phyloP scores from a whole-genome alignment of 257 asterid genomes.

The Vinca minor region DNA sequence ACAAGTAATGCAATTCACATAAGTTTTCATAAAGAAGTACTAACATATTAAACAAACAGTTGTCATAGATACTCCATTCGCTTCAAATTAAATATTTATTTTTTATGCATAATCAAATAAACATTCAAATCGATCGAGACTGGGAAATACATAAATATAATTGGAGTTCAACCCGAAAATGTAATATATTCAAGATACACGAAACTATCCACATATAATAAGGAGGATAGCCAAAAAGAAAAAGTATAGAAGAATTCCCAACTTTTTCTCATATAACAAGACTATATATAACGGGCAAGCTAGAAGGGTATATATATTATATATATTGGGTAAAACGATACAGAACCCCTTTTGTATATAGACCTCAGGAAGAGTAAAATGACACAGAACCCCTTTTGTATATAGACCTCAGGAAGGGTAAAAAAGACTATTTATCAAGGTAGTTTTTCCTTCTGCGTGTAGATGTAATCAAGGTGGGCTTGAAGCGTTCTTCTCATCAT shows the following conservation, averaged over 20 bases:
- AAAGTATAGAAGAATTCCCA: not conserved
- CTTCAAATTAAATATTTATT: too few species aligned
- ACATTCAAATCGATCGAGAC: too few species aligned
- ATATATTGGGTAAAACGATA: not conserved
- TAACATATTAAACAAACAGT: not conserved
- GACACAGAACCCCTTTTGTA: not conserved
- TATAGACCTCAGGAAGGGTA: not conserved
- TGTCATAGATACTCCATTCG: too few species aligned
- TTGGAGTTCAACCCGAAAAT: not conserved
- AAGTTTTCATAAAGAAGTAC: not conserved
- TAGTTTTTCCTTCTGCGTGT: constrained; percentile 43
- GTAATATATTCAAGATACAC: not conserved
- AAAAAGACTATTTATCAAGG: constrained; percentile 35
- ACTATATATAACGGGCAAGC: too few species aligned
- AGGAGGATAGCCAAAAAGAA: not conserved
- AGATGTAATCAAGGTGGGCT: constrained; percentile 61
- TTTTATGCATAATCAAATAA: too few species aligned
- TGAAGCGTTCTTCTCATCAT: constrained; percentile 54
- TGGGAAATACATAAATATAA: not conserved
- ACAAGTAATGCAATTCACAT: not conserved
- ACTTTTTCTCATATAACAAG: too few species aligned
- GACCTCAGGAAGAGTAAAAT: constrained; percentile 1
- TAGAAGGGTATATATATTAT: not conserved
- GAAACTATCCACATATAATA: constrained; percentile 1
- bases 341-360: not conserved